Evolutionary conservation across 371 early-diverging fungal genomes (phyloP).

Genomic region (Mucor mucedo): DNA sequence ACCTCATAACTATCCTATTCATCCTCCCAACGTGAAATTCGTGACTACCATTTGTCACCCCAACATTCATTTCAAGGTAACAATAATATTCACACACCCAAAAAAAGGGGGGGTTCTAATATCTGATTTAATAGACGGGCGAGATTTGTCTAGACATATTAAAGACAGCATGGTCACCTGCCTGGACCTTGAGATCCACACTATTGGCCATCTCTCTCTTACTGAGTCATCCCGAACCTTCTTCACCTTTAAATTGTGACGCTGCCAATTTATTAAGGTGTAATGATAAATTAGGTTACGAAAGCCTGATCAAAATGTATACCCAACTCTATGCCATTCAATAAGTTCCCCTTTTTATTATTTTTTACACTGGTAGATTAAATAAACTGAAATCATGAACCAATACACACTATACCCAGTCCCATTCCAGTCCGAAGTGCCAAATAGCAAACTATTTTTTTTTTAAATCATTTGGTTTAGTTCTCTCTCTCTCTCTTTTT

Average conservation of each 20-base stretch:
- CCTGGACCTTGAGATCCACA: slow-evolving; percentile 79
- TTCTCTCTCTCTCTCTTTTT: background rate
- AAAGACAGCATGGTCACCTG: slow-evolving; percentile 84
- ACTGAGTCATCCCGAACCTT: slow-evolving; percentile 78
- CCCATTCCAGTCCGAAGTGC: slow-evolving; percentile 3
- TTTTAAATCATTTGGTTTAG: background rate
- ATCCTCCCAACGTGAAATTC: slow-evolving; percentile 74
- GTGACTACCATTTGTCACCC: slow-evolving; percentile 85
- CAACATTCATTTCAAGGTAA: slow-evolving; percentile 77
- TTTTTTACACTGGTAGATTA: slow-evolving; percentile 9
- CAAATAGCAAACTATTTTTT: background rate
- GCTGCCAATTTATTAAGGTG: slow-evolving; percentile 91
- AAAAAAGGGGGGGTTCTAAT: background rate
- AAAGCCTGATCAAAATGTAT: slow-evolving; percentile 87
- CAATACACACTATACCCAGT: slow-evolving; percentile 29
- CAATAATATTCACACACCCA: slow-evolving; percentile 4
- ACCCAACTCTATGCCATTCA: slow-evolving; percentile 71
- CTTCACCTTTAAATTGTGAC: slow-evolving; percentile 93
- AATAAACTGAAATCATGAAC: slow-evolving; percentile 15
- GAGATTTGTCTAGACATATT: slow-evolving; percentile 88
- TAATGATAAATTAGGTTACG: slow-evolving; percentile 85
- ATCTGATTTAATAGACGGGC: slow-evolving; percentile 56
- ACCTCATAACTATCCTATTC: slow-evolving; percentile 73
- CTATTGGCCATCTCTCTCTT: slow-evolving; percentile 75
- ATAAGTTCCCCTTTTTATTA: slow-evolving; percentile 5